Evolutionary conservation across 164 flowering plant genomes (phyloP).

Genomic region (Dillenia suffruticosa): DNA sequence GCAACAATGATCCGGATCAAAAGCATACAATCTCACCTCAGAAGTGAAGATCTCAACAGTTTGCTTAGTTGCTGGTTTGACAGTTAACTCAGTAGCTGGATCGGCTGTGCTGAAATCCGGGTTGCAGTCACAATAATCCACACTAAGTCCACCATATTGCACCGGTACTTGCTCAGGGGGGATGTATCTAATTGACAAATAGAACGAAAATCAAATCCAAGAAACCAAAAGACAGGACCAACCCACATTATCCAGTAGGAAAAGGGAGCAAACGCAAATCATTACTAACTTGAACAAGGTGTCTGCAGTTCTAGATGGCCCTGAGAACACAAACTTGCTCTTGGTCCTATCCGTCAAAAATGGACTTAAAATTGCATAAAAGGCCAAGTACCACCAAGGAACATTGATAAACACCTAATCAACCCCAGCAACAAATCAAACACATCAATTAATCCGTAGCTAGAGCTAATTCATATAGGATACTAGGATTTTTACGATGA

Average conservation of each 20-base stretch:
- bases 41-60: conserved; percentile 50
- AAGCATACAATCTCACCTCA: conserved; percentile 35
- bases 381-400: conserved; percentile 60
- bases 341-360: conserved; percentile 53
- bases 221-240: not conserved
- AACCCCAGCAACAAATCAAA: too few relatives aligned
- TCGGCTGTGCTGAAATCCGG: conserved; percentile 52
- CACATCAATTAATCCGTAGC: too few relatives aligned
- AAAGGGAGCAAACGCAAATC: not conserved
- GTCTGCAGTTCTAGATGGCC: conserved; percentile 40
- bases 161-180: conserved; percentile 59
- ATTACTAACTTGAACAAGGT: conserved; percentile 48
- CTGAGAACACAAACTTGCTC: conserved; percentile 50
- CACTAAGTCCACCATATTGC: conserved; percentile 67
- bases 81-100: conserved; percentile 41
- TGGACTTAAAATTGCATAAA: conserved; percentile 45
- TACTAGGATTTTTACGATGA: too few relatives aligned
- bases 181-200: conserved; percentile 40
- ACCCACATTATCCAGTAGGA: not conserved
- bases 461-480: too few relatives aligned
- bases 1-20: too few relatives aligned
- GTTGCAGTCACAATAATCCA: conserved; percentile 59
- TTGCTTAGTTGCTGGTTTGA: conserved; percentile 61
- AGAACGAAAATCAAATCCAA: not conserved
- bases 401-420: conserved; percentile 51